These are phyloP conservation scores for Ascochyta fabae DNA, from an alignment of 2,329 filamentous ascomycete genomes.

Conservation along the genomic window DNA sequence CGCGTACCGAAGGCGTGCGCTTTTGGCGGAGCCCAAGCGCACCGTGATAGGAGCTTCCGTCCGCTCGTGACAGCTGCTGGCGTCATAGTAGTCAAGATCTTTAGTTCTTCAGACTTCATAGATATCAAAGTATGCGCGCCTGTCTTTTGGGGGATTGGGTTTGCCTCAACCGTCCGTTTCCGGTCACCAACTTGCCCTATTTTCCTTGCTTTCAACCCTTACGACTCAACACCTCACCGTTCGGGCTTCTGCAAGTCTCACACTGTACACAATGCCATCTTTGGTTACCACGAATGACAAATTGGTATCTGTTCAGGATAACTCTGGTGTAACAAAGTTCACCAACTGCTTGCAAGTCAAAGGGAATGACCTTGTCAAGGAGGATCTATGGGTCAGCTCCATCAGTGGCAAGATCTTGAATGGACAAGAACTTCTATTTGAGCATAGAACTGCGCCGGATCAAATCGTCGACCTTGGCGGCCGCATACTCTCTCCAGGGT, in stretches of 20 bases:
- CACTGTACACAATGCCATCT: constrained; percentile 11
- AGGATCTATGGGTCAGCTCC: constrained; percentile 90
- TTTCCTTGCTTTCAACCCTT: constrained; percentile 15
- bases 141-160: constrained; percentile 31
- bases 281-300: constrained; percentile 2
- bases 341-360: constrained; percentile 84
- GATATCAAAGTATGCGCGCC: constrained; percentile 24
- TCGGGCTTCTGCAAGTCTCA: constrained; percentile 2
- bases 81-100: constrained; percentile 17
- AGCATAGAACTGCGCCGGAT: constrained; percentile 72
- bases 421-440: constrained; percentile 71
- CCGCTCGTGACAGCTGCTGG: constrained; percentile 24
- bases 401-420: constrained; percentile 80
- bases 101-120: constrained; percentile 25
- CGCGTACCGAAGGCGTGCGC: constrained; percentile 27
- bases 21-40: constrained; percentile 18
- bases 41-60: constrained; percentile 19
- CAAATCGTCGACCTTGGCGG: constrained; percentile 79
- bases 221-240: constrained; percentile 8
- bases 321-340: constrained; percentile 75
- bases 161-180: constrained; percentile 38
- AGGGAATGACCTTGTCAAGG: constrained; percentile 69
- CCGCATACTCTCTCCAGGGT: constrained; percentile 81
- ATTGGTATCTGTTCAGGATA: background rate
- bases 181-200: constrained; percentile 16